Base-by-base conservation (phyloP, 208 protist genomes). In the Wallacemonas sp. region DNA sequence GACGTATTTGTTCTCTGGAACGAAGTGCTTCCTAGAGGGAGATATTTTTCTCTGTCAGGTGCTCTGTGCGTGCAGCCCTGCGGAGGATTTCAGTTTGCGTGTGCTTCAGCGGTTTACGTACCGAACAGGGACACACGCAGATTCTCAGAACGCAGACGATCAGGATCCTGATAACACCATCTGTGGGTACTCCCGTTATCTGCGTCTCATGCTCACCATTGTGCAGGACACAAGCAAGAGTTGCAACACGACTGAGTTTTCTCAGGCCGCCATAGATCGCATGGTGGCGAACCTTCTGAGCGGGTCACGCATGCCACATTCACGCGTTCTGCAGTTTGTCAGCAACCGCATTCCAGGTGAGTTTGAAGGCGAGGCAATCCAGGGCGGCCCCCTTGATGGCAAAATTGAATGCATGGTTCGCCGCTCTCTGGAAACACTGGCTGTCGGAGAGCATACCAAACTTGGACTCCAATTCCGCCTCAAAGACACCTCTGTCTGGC, bases 71-170 rank as follows among this genome's bases (percentile, higher is more conserved):
- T 46, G 72, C n/a, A 59, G 87, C 19, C 67, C 83, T 0, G 67
- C 83, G n/a, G 75, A 83, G 36, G 75, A 78, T 30, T 87, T 80
- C 63, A 64, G 80, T 6, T 44, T 87, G 37, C 89, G 83, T 33
- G 32, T 89, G 1, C 65, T 94, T 29, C 72, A 87, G 55, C 89
- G 89, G 65, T 86, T 89, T 66, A 77, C 79, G 17, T 89, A 78
- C 63, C 24, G 42, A 9, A 39, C 12, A 13, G 2, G 17, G 50
- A 1, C 26, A 13, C 30, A 37, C 50, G n/a, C 50, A 24, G 29
- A 37, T 32, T 57, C 50, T 8, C 6, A 4, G 17, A 32, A 2
- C 26, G 8, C 8, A 10, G 36, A 37, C 3, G 50, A 57, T 27
- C 30, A 57, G 6, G 30, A 41, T 30, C 13, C 45, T 3, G 6